These are phyloP conservation scores for Litsea cubeba DNA, from an alignment of 164 flowering plant genomes.

Conservation along the genomic window DNA sequence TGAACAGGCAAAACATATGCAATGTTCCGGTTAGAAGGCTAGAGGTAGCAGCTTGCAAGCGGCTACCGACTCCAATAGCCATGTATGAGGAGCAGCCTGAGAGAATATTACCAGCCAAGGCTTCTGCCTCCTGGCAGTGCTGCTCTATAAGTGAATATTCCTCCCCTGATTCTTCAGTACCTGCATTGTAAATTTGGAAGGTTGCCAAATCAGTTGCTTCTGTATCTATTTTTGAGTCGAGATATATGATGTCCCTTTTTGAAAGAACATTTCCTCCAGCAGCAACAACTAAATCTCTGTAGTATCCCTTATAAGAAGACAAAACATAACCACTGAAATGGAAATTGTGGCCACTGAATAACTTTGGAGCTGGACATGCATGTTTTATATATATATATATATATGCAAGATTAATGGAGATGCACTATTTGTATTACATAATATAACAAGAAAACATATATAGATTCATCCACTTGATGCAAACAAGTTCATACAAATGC, in stretches of 20 bases:
- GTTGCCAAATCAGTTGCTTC: slow-evolving; percentile 4
- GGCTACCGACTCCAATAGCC: slow-evolving; percentile 64
- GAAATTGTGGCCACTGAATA: slow-evolving; percentile 39
- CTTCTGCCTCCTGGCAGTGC: slow-evolving; percentile 34
- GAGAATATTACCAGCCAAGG: slow-evolving; percentile 26
- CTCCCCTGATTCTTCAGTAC: slow-evolving; percentile 19
- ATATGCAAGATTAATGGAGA: too few species aligned
- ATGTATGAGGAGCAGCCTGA: slow-evolving; percentile 36
- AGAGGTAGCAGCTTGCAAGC: slow-evolving; percentile 36
- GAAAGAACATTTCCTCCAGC: slow-evolving; percentile 40
- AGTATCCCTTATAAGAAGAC: slow-evolving; percentile 29
- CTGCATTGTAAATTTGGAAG: slow-evolving; percentile 37
- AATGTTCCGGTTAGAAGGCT: neutral
- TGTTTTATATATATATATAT: too few species aligned
- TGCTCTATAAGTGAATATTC: slow-evolving; percentile 11
- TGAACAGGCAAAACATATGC: too few species aligned
- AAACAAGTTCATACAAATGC: neutral
- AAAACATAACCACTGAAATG: slow-evolving; percentile 45
- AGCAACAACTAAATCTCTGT: slow-evolving; percentile 26
- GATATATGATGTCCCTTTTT: slow-evolving; percentile 15
- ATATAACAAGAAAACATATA: too few species aligned
- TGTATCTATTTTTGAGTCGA: neutral
- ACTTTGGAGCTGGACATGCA: slow-evolving; percentile 23
- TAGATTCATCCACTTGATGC: neutral
- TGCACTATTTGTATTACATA: too few species aligned